Evolutionary conservation across 2,329 filamentous ascomycete genomes (phyloP).

Genomic region (Scytalidium lignicola): DNA sequence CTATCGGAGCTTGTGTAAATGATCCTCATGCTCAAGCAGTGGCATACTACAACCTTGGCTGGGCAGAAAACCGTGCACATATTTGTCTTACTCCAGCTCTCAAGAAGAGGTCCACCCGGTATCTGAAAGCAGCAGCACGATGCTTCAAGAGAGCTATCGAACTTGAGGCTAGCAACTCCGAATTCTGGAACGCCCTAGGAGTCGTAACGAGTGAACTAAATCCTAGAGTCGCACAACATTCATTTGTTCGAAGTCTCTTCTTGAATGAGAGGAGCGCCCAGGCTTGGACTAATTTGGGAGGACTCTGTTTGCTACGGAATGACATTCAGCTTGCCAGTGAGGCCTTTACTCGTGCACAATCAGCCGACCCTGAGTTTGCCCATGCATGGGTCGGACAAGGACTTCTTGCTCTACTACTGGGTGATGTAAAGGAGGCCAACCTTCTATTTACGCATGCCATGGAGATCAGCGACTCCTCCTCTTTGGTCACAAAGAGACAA

Average conservation of each 20-base stretch:
- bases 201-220: slow-evolving; percentile 85
- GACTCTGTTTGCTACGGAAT: slow-evolving; percentile 77
- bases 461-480: slow-evolving; percentile 79
- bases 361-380: slow-evolving; percentile 87
- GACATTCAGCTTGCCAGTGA: slow-evolving; percentile 84
- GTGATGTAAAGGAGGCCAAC: slow-evolving; percentile 71
- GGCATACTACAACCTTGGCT: slow-evolving; percentile 96
- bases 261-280: slow-evolving; percentile 82
- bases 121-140: slow-evolving; percentile 74
- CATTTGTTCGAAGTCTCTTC: slow-evolving; percentile 87
- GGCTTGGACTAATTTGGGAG: slow-evolving; percentile 86
- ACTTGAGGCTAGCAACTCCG: slow-evolving; percentile 85
- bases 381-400: slow-evolving; percentile 94
- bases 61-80: slow-evolving; percentile 84
- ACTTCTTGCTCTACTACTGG: slow-evolving; percentile 71
- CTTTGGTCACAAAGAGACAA: slow-evolving; percentile 67
- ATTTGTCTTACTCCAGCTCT: slow-evolving; percentile 50
- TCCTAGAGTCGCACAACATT: slow-evolving; percentile 84
- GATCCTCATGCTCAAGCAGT: slow-evolving; percentile 87
- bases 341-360: slow-evolving; percentile 85
- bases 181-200: slow-evolving; percentile 96
- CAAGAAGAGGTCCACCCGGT: slow-evolving; percentile 56
- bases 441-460: slow-evolving; percentile 90
- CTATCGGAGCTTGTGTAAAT: slow-evolving; percentile 64
- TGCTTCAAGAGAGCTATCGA: slow-evolving; percentile 97